Conservation (phyloP, 495 filamentous ascomycete species). For the Xylaria sp. region DNA sequence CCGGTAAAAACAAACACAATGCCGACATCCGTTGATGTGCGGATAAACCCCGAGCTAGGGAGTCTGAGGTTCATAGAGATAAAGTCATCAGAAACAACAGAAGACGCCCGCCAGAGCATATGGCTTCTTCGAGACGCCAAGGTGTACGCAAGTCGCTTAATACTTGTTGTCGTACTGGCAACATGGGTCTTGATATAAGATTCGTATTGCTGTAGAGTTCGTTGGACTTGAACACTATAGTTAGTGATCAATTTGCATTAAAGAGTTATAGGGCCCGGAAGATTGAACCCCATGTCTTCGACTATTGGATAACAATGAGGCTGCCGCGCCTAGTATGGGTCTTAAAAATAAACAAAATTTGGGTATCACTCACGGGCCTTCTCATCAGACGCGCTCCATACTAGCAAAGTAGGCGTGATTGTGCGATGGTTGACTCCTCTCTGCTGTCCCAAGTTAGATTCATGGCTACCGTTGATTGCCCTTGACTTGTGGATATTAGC, state of each 20-base stretch:
- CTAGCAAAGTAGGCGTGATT: conserved; percentile 31
- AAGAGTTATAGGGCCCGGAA: background rate
- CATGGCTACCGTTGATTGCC: background rate
- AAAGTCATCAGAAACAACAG: conserved; percentile 28
- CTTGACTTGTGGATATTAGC: background rate
- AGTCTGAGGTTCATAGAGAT: background rate
- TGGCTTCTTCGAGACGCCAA: conserved; percentile 34
- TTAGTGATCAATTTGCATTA: background rate
- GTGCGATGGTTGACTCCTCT: too few species aligned
- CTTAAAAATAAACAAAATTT: background rate
- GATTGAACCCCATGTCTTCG: background rate
- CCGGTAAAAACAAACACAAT: conserved; percentile 50
- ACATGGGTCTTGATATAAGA: conserved; percentile 20
- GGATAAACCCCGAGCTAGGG: conserved; percentile 10
- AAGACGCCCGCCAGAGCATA: conserved; percentile 37
- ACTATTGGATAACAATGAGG: background rate
- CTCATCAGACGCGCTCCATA: conserved; percentile 41
- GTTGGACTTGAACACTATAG: conserved; percentile 3
- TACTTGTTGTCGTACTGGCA: background rate
- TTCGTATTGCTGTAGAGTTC: conserved; percentile 27
- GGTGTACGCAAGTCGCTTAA: conserved; percentile 36
- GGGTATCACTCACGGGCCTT: conserved; percentile 28
- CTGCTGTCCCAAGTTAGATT: background rate
- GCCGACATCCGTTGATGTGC: conserved; percentile 21
- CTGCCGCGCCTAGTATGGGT: background rate